Conservation (phyloP, 257 asterid species). For the Gentiana macrophylla region DNA sequence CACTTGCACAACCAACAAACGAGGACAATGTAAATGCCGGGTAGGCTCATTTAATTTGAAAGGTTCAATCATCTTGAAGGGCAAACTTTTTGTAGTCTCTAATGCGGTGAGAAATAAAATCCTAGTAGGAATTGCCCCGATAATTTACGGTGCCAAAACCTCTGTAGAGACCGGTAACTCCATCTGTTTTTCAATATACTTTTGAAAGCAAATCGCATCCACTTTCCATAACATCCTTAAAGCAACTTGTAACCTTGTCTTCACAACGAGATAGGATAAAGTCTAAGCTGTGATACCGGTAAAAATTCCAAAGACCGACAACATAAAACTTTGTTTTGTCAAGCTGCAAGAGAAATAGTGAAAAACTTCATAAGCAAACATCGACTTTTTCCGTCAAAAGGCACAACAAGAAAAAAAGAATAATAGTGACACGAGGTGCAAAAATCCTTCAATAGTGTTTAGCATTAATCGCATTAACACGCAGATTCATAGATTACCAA, state of each 20-base stretch:
- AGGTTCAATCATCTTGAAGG: constrained; percentile 59
- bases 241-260: constrained; percentile 83
- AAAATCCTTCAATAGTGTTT: too few species aligned
- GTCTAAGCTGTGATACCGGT: constrained; percentile 71
- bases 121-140: constrained; percentile 83
- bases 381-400: not conserved
- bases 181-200: constrained; percentile 60
- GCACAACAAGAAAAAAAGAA: too few species aligned
- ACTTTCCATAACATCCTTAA: constrained; percentile 41
- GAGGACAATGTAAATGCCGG: too few species aligned
- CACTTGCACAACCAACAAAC: too few species aligned
- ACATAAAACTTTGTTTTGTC: constrained; percentile 72
- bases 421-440: too few species aligned
- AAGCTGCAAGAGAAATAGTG: constrained; percentile 39
- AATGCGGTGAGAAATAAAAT: constrained; percentile 79
- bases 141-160: constrained; percentile 86
- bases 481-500: too few species aligned
- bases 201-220: constrained; percentile 62
- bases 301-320: constrained; percentile 82
- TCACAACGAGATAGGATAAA: constrained; percentile 83
- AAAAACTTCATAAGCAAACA: not conserved
- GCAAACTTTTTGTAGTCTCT: constrained; percentile 77
- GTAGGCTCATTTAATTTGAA: constrained; percentile 70
- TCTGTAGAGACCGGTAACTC: constrained; percentile 72
- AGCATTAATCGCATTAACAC: too few species aligned